Conservation (phyloP, 2,329 filamentous ascomycete genomes). For the Scedosporium minutisporum region DNA sequence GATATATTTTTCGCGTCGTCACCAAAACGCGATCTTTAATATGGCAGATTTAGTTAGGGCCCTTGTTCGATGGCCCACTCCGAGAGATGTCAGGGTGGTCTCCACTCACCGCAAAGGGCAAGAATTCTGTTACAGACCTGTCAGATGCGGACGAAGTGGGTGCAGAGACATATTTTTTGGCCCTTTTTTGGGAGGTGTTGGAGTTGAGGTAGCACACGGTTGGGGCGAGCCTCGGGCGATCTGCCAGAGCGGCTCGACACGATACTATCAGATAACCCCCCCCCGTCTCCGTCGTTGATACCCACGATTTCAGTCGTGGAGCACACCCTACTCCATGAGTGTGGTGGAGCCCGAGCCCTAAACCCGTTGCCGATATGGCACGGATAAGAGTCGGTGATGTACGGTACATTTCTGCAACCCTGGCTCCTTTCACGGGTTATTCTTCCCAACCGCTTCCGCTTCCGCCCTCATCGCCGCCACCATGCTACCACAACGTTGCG, state of each 20-base stretch:
- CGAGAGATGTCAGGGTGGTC: neutral
- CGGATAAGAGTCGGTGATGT: neutral
- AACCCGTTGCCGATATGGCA: neutral
- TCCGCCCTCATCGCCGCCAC: neutral
- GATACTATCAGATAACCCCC: neutral
- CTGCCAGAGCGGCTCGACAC: neutral
- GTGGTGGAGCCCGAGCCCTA: neutral
- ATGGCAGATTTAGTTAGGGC: no score
- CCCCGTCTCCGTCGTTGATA: neutral
- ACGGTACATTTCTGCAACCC: neutral
- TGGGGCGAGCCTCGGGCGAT: neutral
- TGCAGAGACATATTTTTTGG: neutral
- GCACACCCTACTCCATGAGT: no score
- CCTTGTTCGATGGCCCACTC: neutral
- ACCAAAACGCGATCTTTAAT: no score
- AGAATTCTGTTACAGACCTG: neutral
- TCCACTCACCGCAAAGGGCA: neutral
- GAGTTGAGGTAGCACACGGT: neutral
- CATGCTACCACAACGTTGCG: neutral
- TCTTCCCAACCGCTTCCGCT: neutral
- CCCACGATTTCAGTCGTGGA: neutral
- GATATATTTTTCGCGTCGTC: no score
- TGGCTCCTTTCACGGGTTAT: neutral
- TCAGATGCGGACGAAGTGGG: neutral
- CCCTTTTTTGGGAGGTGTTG: neutral